phyloP scores from a whole-genome alignment of 108 stramenopile species.

The Nitzschia sp. region DNA sequence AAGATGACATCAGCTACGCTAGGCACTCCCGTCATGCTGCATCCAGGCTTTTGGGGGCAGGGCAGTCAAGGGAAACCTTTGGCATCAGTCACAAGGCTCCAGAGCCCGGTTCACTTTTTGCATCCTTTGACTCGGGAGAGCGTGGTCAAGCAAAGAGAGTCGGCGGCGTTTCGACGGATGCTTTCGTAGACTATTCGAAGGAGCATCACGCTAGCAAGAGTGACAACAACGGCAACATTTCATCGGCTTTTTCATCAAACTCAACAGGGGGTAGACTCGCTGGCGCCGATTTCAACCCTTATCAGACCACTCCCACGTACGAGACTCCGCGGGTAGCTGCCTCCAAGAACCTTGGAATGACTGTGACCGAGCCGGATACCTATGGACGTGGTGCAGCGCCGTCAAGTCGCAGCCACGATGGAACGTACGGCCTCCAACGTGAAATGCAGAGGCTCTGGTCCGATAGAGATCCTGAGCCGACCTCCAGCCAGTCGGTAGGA shows the following conservation, averaged over 20 bases:
- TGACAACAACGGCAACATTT: neutral
- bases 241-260: constrained; percentile 13
- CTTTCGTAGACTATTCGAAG: constrained; percentile 12
- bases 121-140: constrained; percentile 22
- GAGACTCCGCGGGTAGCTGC: constrained; percentile 18
- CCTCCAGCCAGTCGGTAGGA: neutral
- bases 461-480: constrained; percentile 9
- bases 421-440: constrained; percentile 28
- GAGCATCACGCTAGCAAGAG: neutral
- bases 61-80: constrained; percentile 11
- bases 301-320: neutral
- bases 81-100: constrained; percentile 22
- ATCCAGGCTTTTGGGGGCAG: constrained; percentile 41
- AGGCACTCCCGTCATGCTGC: constrained; percentile 77
- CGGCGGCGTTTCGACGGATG: neutral
- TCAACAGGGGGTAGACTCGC: neutral
- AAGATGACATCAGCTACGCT: constrained; percentile 61
- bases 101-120: constrained; percentile 33
- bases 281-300: neutral
- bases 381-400: constrained; percentile 10
- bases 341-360: constrained; percentile 51
- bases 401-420: constrained; percentile 8
- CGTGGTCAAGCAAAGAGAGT: neutral
- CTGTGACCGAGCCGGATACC: constrained; percentile 68
- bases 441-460: constrained; percentile 45